These are phyloP conservation scores for Austroboletus niveus DNA, from an alignment of 1,284 basidiomycete genomes.

Conservation along the genomic window DNA sequence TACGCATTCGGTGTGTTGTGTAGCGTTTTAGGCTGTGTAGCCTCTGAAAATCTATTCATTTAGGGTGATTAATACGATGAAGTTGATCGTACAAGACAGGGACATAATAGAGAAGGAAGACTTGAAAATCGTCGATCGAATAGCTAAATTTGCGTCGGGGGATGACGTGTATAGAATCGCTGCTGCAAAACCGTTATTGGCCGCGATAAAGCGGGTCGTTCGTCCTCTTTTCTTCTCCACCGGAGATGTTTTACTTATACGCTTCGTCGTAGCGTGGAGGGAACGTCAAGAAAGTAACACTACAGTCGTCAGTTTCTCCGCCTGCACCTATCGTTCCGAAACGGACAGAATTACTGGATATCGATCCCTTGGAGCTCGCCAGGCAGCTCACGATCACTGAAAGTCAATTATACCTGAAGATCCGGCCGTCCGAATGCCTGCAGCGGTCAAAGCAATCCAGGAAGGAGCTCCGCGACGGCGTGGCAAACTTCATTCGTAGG, in stretches of 20 bases:
- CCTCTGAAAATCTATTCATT: background rate
- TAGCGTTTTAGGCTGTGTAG: background rate
- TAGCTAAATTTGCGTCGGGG: conserved; percentile 53
- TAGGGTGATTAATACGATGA: conserved; percentile 61
- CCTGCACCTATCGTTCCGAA: conserved; percentile 63
- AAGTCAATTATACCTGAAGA: conserved; percentile 65
- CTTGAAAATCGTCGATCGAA: conserved; percentile 48
- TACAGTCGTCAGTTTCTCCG: conserved; percentile 38
- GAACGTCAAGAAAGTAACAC: conserved; percentile 30
- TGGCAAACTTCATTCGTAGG: conserved; percentile 71
- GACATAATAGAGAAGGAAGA: conserved; percentile 59
- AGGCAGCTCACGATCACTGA: conserved; percentile 81
- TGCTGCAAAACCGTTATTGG: conserved; percentile 54
- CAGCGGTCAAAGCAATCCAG: conserved; percentile 54
- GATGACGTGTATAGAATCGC: conserved; percentile 44
- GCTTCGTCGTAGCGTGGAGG: conserved; percentile 39
- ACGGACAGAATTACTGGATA: conserved; percentile 59
- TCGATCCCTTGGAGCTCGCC: conserved; percentile 77
- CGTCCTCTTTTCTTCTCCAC: conserved; percentile 23
- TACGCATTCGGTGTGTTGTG: conserved; percentile 57
- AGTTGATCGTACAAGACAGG: conserved; percentile 56
- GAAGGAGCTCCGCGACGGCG: conserved; percentile 52
- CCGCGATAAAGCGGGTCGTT: conserved; percentile 54
- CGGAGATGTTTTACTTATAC: background rate
- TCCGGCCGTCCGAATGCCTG: conserved; percentile 72